Percentiles rank a stretch among this genome's conserved stretches.
phyloP scores from a whole-genome alignment of 441 rosid genomes.

The Aleurites moluccanus region DNA sequence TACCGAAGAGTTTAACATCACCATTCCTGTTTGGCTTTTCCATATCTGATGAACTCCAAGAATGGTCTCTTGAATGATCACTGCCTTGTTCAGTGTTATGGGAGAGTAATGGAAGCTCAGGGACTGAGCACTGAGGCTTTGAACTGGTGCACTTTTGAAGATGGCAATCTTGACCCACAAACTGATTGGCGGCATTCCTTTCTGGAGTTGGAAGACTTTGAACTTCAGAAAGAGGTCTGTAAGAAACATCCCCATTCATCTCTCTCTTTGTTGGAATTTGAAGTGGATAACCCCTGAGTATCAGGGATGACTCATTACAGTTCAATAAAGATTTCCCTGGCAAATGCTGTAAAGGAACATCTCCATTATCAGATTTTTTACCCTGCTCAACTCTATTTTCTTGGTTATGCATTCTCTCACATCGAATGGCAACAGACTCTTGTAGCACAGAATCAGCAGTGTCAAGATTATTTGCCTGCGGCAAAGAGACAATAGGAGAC shows the following conservation, averaged over 20 bases:
- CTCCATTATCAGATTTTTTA: slow-evolving; percentile 30
- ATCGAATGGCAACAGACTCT: slow-evolving; percentile 35
- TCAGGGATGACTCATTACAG: slow-evolving; percentile 38
- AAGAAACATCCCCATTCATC: slow-evolving; percentile 38
- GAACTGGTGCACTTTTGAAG: slow-evolving; percentile 57
- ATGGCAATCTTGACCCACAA: slow-evolving; percentile 45
- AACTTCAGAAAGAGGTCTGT: slow-evolving; percentile 30
- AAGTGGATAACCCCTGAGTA: slow-evolving; percentile 44
- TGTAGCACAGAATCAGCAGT: slow-evolving; percentile 26
- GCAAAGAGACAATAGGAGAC: slow-evolving; percentile 33
- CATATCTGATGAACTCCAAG: slow-evolving; percentile 44
- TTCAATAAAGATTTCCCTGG: slow-evolving; percentile 35
- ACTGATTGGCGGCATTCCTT: slow-evolving; percentile 27
- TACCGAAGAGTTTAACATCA: slow-evolving; percentile 84
- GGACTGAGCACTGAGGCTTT: slow-evolving; percentile 27
- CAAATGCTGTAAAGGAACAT: slow-evolving; percentile 32
- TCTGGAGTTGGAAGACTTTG: slow-evolving; percentile 41
- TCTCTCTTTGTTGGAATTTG: slow-evolving; percentile 46
- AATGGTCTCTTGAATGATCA: slow-evolving; percentile 39
- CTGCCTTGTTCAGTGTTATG: slow-evolving; percentile 36
- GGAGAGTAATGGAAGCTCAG: slow-evolving; percentile 43
- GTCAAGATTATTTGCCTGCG: slow-evolving; percentile 32
- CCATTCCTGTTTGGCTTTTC: slow-evolving; percentile 61
- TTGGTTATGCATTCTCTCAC: slow-evolving; percentile 31
- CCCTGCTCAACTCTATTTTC: slow-evolving; percentile 30